Conservation (phyloP, 2,329 filamentous ascomycete genomes). For the Penicillium sp. region DNA sequence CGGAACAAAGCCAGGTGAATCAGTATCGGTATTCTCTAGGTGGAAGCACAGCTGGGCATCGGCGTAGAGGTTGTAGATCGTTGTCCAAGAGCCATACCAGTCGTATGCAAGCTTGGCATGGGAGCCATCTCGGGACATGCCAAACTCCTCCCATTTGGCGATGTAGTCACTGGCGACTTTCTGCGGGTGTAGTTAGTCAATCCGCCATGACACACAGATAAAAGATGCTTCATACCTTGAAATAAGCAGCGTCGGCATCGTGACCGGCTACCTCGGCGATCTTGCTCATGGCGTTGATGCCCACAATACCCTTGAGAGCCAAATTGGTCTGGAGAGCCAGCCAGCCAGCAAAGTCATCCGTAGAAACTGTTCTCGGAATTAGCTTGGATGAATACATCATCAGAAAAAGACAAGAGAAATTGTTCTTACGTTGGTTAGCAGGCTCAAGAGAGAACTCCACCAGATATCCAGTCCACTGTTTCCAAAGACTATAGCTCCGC, state of each 20-base stretch:
- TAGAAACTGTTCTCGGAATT: constrained; percentile 55
- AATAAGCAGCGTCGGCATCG: constrained; percentile 55
- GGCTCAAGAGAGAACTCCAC: constrained; percentile 73
- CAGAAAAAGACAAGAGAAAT: neutral
- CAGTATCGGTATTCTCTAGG: constrained; percentile 45
- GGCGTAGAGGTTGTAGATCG: constrained; percentile 80
- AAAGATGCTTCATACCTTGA: constrained; percentile 39
- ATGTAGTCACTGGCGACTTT: constrained; percentile 66
- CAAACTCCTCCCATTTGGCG: constrained; percentile 67
- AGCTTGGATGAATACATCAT: neutral
- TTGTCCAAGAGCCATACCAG: constrained; percentile 77
- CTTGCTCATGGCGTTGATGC: constrained; percentile 73
- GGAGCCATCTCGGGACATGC: constrained; percentile 64
- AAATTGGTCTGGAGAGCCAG: constrained; percentile 77
- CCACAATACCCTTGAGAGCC: constrained; percentile 79
- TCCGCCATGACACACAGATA: neutral
- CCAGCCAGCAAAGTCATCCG: constrained; percentile 80
- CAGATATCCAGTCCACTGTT: constrained; percentile 75
- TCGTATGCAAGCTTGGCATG: constrained; percentile 79
- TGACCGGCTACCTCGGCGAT: constrained; percentile 63
- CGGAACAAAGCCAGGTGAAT: constrained; percentile 62
- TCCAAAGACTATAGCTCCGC: constrained; percentile 68
- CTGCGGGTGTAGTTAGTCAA: constrained; percentile 19
- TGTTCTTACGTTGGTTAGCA: constrained; percentile 61
- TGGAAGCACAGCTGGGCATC: constrained; percentile 82